These are phyloP conservation scores for Cutaneotrichosporon daszewskae DNA, from an alignment of 1,284 basidiomycete genomes.

Conservation along the genomic window DNA sequence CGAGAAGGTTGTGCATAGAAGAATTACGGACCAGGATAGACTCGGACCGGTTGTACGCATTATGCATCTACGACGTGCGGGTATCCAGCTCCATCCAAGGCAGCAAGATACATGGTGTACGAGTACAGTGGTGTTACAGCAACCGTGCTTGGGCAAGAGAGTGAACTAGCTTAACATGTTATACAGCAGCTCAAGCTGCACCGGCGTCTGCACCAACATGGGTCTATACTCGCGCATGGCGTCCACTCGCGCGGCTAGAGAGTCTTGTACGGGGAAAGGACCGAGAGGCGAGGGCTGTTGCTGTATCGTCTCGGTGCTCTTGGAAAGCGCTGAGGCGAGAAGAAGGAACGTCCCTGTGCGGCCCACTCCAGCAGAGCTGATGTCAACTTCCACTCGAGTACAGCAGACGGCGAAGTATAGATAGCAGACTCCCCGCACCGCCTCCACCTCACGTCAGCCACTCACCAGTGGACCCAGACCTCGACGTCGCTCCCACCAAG, in stretches of 20 bases:
- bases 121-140: neutral
- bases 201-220: conserved; percentile 32
- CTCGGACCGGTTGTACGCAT: too few relatives aligned
- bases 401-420: too few relatives aligned
- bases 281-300: conserved; percentile 21
- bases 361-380: conserved; percentile 43
- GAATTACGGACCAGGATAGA: too few relatives aligned
- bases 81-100: too few relatives aligned
- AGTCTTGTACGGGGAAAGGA: conserved; percentile 23
- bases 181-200: conserved; percentile 32
- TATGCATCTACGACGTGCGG: too few relatives aligned
- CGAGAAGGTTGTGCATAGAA: too few relatives aligned
- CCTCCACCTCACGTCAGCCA: conserved; percentile 1
- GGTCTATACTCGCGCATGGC: conserved; percentile 33
- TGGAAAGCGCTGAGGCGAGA: conserved; percentile 27
- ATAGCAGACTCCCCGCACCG: too few relatives aligned
- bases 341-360: conserved; percentile 42
- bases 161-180: too few relatives aligned
- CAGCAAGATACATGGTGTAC: neutral
- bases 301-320: neutral
- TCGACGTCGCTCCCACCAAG: conserved; percentile 29
- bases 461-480: conserved; percentile 46
- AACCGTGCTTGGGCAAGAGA: neutral
- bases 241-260: conserved; percentile 31
- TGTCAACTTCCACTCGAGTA: neutral